Conservation (phyloP, 2,329 filamentous ascomycete genomes). For the Epichloe coenophiala region DNA sequence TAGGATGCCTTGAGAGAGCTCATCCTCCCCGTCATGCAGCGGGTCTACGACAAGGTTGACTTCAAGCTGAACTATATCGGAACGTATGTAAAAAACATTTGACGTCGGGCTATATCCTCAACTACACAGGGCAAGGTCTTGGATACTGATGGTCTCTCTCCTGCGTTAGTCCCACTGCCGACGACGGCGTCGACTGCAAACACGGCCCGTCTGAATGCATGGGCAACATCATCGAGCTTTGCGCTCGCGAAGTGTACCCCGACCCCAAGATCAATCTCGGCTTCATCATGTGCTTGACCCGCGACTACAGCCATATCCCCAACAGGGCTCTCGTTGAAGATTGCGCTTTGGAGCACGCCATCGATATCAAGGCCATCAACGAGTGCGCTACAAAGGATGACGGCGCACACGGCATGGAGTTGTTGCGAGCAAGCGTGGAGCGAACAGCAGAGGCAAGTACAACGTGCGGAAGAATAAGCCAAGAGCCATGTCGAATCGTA, state of each 20-base stretch:
- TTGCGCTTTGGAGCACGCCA: slow-evolving; percentile 81
- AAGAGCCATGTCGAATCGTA: not conserved
- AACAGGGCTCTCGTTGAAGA: slow-evolving; percentile 64
- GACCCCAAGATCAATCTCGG: slow-evolving; percentile 80
- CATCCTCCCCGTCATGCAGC: slow-evolving; percentile 76
- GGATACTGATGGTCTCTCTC: too few relatives aligned
- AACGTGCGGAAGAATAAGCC: not conserved
- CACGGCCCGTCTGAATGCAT: slow-evolving; percentile 84
- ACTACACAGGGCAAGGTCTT: too few relatives aligned
- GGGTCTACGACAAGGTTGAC: slow-evolving; percentile 69
- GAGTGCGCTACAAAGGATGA: slow-evolving; percentile 67
- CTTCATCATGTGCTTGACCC: slow-evolving; percentile 81
- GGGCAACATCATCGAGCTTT: slow-evolving; percentile 89
- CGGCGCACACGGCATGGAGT: slow-evolving; percentile 52
- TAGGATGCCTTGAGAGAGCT: slow-evolving; percentile 67
- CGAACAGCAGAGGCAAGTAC: slow-evolving; percentile 42
- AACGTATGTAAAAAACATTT: slow-evolving; percentile 34
- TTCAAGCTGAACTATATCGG: slow-evolving; percentile 89
- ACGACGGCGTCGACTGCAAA: slow-evolving; percentile 76
- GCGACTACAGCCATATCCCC: slow-evolving; percentile 65
- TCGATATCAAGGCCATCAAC: slow-evolving; percentile 72
- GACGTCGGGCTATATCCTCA: not conserved
- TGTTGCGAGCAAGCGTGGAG: slow-evolving; percentile 55
- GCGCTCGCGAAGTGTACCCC: slow-evolving; percentile 69
- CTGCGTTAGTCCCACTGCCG: slow-evolving; percentile 45